Conservation (phyloP, 2,329 filamentous ascomycete genomes). For the Helotiales sp. region DNA sequence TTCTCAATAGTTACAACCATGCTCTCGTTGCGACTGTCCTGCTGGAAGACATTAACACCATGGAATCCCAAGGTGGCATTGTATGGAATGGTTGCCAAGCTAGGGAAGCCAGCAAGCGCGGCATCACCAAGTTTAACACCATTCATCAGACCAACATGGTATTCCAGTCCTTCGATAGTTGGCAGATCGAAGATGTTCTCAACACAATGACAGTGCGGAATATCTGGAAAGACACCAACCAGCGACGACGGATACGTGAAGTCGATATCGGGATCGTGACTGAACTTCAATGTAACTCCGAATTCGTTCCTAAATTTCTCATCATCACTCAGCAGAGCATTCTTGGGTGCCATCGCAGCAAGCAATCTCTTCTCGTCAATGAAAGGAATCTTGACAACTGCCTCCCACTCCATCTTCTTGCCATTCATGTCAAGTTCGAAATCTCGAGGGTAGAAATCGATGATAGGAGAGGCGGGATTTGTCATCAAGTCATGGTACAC, state of each 20-base stretch:
- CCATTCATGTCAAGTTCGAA: constrained; percentile 99
- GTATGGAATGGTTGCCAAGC: constrained; percentile 83
- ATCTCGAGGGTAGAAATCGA: constrained; percentile 96
- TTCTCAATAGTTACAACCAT: constrained; percentile 87
- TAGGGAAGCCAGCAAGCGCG: constrained; percentile 93
- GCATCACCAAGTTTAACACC: constrained; percentile 81
- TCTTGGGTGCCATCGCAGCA: constrained; percentile 83
- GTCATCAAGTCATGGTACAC: constrained; percentile 95
- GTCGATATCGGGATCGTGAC: constrained; percentile 76
- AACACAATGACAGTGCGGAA: constrained; percentile 85
- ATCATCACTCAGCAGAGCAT: constrained; percentile 74
- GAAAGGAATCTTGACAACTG: constrained; percentile 98
- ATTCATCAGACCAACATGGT: constrained; percentile 80
- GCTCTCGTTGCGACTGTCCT: constrained; percentile 95
- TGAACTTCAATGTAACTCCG: constrained; percentile 91
- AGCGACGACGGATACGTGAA: constrained; percentile 88
- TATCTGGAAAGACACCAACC: constrained; percentile 86
- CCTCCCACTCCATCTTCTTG: constrained; percentile 99
- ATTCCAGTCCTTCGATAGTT: constrained; percentile 85
- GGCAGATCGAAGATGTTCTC: constrained; percentile 97
- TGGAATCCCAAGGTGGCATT: constrained; percentile 83
- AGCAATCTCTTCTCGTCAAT: constrained; percentile 91
- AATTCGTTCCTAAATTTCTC: constrained; percentile 88
- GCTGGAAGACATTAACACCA: constrained; percentile 92
- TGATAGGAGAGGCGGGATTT: constrained; percentile 84